Evolutionary conservation across 805 yeast genomes (phyloP).

Genomic region (Starmera amethionina): DNA sequence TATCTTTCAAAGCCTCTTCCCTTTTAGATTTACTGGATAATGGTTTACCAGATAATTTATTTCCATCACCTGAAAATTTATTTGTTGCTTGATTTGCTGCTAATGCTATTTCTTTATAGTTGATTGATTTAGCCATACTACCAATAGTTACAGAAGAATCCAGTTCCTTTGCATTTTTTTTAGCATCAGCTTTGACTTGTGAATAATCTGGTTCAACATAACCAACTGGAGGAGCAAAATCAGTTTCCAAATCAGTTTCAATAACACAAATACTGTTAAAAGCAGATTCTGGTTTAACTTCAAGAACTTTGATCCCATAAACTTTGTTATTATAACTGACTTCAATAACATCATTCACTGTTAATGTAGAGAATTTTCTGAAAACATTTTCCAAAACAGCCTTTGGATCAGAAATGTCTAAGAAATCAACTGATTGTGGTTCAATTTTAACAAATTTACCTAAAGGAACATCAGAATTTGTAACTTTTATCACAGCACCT

Average conservation of each 20-base stretch:
- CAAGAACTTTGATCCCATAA: constrained; percentile 75
- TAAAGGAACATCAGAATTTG: constrained; percentile 69
- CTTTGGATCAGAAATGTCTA: constrained; percentile 91
- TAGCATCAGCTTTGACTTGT: constrained; percentile 2
- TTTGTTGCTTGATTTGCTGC: constrained; percentile 23
- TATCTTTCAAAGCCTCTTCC: constrained; percentile 12
- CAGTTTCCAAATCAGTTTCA: constrained; percentile 94
- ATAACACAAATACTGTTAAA: constrained; percentile 79
- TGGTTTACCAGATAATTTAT: constrained; percentile 57
- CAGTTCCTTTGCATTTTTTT: constrained; percentile 15
- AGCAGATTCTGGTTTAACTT: constrained; percentile 67
- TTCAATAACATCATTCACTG: constrained; percentile 77
- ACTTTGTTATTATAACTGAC: constrained; percentile 71
- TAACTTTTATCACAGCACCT: constrained; percentile 71
- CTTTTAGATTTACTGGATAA: constrained; percentile 11
- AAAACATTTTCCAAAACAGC: constrained; percentile 92
- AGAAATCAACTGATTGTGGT: constrained; percentile 89
- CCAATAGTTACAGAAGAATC: constrained; percentile 37
- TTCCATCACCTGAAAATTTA: constrained; percentile 53
- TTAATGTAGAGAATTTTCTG: constrained; percentile 80
- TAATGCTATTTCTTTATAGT: constrained; percentile 50
- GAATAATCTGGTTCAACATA: constrained; percentile 82
- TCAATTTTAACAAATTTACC: constrained; percentile 89
- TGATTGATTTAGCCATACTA: constrained; percentile 67
- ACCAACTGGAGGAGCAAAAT: constrained; percentile 98